Conservation (phyloP, 1,284 basidiomycete genomes). For the Exsudoporus floridanus region DNA sequence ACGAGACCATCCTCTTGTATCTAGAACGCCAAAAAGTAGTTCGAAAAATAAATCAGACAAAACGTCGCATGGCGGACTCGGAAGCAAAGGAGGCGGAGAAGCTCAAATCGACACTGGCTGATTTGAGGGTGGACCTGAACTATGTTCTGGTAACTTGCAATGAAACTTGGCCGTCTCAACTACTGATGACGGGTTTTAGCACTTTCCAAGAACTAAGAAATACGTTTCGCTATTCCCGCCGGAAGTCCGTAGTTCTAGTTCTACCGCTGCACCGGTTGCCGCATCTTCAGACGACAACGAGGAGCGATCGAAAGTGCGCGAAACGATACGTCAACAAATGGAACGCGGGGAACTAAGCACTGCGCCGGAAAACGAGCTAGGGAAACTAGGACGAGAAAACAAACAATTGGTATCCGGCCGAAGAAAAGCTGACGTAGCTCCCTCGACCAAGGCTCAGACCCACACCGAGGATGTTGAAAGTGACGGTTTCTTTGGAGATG, state of each 20-base stretch:
- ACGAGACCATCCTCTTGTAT: constrained; percentile 1
- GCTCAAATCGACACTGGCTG: constrained; percentile 51
- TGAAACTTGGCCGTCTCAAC: not conserved
- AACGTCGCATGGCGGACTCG: constrained; percentile 46
- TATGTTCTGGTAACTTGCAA: constrained; percentile 67
- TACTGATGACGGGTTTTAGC: constrained; percentile 42
- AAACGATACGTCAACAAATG: constrained; percentile 66
- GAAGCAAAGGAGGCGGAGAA: constrained; percentile 41
- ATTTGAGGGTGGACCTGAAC: constrained; percentile 77
- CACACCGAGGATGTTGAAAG: constrained; percentile 28
- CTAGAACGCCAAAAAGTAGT: constrained; percentile 79
- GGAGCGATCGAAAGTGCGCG: constrained; percentile 61
- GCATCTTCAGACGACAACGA: constrained; percentile 24
- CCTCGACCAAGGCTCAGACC: constrained; percentile 6
- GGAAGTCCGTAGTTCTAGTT: constrained; percentile 47
- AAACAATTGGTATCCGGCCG: constrained; percentile 7
- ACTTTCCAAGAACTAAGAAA: constrained; percentile 79
- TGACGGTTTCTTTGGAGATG: constrained; percentile 52
- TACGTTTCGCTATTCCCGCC: constrained; percentile 86
- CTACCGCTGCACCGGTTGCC: constrained; percentile 11
- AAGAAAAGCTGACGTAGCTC: not conserved
- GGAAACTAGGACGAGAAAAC: constrained; percentile 20
- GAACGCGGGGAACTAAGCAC: constrained; percentile 53
- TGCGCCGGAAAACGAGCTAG: constrained; percentile 59
- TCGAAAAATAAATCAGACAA: constrained; percentile 67